phyloP scores from a whole-genome alignment of 768 basidiomycete species.

The Cyclocybe cylindracea region DNA sequence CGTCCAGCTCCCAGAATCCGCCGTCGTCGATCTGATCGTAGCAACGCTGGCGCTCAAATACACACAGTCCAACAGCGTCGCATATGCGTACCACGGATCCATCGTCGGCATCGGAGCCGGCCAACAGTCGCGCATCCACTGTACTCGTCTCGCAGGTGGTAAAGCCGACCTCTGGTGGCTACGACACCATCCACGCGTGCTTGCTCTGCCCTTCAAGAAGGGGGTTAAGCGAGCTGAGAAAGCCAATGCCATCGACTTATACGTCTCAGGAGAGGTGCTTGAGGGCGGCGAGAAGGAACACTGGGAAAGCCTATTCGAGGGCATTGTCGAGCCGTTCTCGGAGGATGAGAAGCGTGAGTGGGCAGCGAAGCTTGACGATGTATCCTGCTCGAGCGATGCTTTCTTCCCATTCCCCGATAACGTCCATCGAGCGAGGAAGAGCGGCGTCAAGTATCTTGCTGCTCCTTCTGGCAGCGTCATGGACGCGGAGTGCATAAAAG shows the following conservation, averaged over 20 bases:
- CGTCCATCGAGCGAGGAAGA: constrained; percentile 89
- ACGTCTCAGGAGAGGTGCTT: constrained; percentile 85
- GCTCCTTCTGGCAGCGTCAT: constrained; percentile 95
- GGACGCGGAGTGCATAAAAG: constrained; percentile 96
- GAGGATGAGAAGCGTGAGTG: constrained; percentile 75
- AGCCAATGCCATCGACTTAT: constrained; percentile 97
- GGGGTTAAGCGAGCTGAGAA: constrained; percentile 98
- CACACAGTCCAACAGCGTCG: constrained; percentile 98
- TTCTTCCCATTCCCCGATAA: constrained; percentile 99
- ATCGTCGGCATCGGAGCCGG: constrained; percentile 97
- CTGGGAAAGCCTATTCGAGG: constrained; percentile 90
- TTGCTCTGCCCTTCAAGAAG: constrained; percentile 93
- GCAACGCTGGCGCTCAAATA: constrained; percentile 97
- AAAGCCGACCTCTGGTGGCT: constrained; percentile 99
- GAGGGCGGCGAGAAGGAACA: constrained; percentile 88
- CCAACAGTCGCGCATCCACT: constrained; percentile 98
- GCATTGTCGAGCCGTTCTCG: constrained; percentile 61
- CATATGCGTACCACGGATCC: constrained; percentile 90
- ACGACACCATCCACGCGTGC: constrained; percentile 92
- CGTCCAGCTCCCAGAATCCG: constrained; percentile 72
- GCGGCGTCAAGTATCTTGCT: constrained; percentile 90
- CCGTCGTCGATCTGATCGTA: constrained; percentile 89
- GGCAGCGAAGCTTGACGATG: constrained; percentile 73
- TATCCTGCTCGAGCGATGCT: constrained; percentile 94
- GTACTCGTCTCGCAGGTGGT: constrained; percentile 94